Evolutionary conservation across 73 alveolate species (phyloP).

Genomic region (Paramecium bursaria): DNA sequence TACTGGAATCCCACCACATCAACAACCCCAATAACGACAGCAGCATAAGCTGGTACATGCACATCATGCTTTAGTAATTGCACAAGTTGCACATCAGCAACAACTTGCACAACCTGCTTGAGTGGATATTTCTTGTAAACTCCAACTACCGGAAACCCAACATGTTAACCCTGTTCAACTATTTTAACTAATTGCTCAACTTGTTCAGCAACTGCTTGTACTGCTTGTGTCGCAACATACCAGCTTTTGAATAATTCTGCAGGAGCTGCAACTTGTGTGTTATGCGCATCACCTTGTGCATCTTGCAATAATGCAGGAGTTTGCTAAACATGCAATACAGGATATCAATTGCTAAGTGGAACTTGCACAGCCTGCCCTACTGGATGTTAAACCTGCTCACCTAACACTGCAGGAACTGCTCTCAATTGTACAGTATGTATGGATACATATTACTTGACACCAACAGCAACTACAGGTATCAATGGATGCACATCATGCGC

Average conservation of each 20-base stretch:
- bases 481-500: too few species aligned
- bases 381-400: too few species aligned
- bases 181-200: background rate
- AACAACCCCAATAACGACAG: background rate
- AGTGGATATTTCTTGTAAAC: constrained; percentile 47
- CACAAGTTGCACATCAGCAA: background rate
- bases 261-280: too few species aligned
- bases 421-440: too few species aligned
- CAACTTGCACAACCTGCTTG: constrained; percentile 20
- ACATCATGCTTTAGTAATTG: background rate
- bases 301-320: constrained; percentile 10
- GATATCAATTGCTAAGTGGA: background rate
- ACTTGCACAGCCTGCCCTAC: constrained; percentile 8
- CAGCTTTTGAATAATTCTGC: too few species aligned
- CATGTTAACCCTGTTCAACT: background rate
- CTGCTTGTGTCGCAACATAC: too few species aligned
- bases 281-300: too few species aligned
- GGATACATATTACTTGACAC: too few species aligned
- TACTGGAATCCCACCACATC: background rate
- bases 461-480: too few species aligned
- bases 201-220: too few species aligned
- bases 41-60: constrained; percentile 18
- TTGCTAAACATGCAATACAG: constrained; percentile 8
- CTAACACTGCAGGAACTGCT: too few species aligned
- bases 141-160: background rate